Base-by-base conservation (phyloP, 2,329 filamentous ascomycete species). In the Zymoseptoria passerinii region DNA sequence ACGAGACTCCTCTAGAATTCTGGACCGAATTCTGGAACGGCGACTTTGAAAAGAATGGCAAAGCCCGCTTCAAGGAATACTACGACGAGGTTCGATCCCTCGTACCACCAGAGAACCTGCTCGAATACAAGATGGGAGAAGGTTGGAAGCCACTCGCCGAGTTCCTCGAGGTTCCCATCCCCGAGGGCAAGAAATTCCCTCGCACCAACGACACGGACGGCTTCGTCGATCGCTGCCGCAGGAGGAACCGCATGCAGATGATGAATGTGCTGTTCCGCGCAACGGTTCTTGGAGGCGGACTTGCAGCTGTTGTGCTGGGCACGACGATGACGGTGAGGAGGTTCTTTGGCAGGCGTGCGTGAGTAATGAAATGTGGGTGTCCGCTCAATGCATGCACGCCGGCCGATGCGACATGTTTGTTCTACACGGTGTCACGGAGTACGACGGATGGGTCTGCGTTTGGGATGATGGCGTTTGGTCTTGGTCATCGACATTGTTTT, bases 11-110 rank as follows among this genome's bases (percentile, higher is more conserved):
- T 10, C 16, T 61, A 72, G 71, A 85, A 72, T 86, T 87, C 76
- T 88, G 86, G 74, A 80, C 83, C 66, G 80, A 79, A 57, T 87
- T 87, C 73, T 88, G 86, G 78, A 79, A 83, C 61, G 83, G 82
- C 54, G 84, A 87, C 69, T 88, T 88, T 70, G 80, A 81, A 68
- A 81, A 81, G 70, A 77, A 81, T 59, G 85, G 84, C 68, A 87
- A 87, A 75, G 77, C 83, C 55, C 77, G 83, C 51, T 88, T 83
- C 75, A 71, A 74, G 48, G 76, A 81, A 58, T 80, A 83, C 69
- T 81, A 83, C 66, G 79, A 75, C 8, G 74, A 81, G 64, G 76
- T 83, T 27, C 76, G 72, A n/a, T 67, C 70, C 1, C 58, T 76
- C 3, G 76, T 78, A 6, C 78, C 80, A 3, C 68, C 74, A 7